A percentile compares a stretch with the other conserved stretches of the same genome.
Evolutionary conservation across 768 basidiomycete species (phyloP).

Genomic region (Lactarius indigo): DNA sequence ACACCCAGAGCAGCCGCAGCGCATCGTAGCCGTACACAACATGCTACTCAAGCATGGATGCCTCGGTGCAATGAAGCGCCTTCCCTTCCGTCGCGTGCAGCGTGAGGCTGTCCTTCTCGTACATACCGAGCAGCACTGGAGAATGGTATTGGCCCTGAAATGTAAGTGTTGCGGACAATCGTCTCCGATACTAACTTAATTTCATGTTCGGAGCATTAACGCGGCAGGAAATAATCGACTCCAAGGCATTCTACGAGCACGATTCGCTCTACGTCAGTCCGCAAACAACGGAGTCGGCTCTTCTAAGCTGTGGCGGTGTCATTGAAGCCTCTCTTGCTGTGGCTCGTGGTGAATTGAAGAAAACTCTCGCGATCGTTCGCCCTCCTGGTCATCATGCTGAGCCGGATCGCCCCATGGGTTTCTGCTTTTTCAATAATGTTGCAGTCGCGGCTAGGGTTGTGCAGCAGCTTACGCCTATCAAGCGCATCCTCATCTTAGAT

Average conservation of each 20-base stretch:
- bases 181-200: constrained; percentile 23
- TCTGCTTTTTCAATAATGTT: constrained; percentile 99
- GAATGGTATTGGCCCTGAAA: constrained; percentile 64
- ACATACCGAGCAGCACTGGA: constrained; percentile 89
- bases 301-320: constrained; percentile 91
- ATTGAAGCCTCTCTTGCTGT: constrained; percentile 88
- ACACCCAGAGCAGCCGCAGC: constrained; percentile 74
- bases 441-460: constrained; percentile 86
- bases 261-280: constrained; percentile 90
- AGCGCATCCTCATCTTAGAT: constrained; percentile 87
- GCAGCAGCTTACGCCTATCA: constrained; percentile 63
- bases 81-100: constrained; percentile 71
- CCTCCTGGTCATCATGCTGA: constrained; percentile 99
- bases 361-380: constrained; percentile 91
- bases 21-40: constrained; percentile 75
- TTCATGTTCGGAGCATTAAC: constrained; percentile 54
- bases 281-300: constrained; percentile 79
- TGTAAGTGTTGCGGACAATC: constrained; percentile 1
- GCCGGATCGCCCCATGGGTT: constrained; percentile 97
- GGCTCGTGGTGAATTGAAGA: constrained; percentile 73
- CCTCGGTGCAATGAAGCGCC: constrained; percentile 66
- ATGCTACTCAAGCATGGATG: constrained; percentile 57
- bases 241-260: constrained; percentile 81
- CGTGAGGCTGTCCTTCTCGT: constrained; percentile 83
- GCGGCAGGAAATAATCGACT: constrained; percentile 68